These are phyloP conservation scores for Pythium rhizo-oryzae DNA, from an alignment of 352 stramenopile genomes.

Conservation along the genomic window DNA sequence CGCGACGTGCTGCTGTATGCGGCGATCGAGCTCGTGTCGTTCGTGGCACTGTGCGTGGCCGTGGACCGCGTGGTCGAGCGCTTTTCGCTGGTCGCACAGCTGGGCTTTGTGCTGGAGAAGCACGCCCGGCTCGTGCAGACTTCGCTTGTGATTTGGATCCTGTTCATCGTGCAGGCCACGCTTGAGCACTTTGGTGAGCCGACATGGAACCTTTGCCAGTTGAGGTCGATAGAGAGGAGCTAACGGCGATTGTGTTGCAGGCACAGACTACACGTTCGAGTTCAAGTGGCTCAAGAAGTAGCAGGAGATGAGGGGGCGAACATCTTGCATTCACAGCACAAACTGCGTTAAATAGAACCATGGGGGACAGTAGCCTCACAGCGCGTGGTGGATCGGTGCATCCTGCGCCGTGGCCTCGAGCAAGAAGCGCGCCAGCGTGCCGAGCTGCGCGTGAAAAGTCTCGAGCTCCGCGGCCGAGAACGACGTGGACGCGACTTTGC, in stretches of 20 bases:
- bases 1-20: background rate
- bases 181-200: slow-evolving; percentile 14
- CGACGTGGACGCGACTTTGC: slow-evolving; percentile 19
- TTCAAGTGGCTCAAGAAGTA: slow-evolving; percentile 17
- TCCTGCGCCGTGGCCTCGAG: slow-evolving; percentile 29
- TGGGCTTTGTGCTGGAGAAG: slow-evolving; percentile 39
- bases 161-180: slow-evolving; percentile 11
- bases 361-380: background rate
- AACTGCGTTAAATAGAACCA: slow-evolving; percentile 1
- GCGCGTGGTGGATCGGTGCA: slow-evolving; percentile 25
- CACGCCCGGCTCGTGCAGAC: slow-evolving; percentile 26
- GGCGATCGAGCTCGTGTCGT: slow-evolving; percentile 5
- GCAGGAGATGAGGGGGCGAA: too few species aligned
- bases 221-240: too few species aligned
- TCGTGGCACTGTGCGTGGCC: slow-evolving; percentile 6
- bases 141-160: slow-evolving; percentile 24
- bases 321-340: too few species aligned
- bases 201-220: background rate
- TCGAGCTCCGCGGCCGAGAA: slow-evolving; percentile 32
- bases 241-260: background rate
- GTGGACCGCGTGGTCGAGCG: background rate
- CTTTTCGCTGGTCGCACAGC: slow-evolving; percentile 13
- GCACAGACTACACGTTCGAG: slow-evolving; percentile 18
- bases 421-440: slow-evolving; percentile 35
- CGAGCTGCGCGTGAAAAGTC: slow-evolving; percentile 40